Evolutionary conservation across 2,329 filamentous ascomycete species (phyloP).

Genomic region (Aureobasidium zeae): DNA sequence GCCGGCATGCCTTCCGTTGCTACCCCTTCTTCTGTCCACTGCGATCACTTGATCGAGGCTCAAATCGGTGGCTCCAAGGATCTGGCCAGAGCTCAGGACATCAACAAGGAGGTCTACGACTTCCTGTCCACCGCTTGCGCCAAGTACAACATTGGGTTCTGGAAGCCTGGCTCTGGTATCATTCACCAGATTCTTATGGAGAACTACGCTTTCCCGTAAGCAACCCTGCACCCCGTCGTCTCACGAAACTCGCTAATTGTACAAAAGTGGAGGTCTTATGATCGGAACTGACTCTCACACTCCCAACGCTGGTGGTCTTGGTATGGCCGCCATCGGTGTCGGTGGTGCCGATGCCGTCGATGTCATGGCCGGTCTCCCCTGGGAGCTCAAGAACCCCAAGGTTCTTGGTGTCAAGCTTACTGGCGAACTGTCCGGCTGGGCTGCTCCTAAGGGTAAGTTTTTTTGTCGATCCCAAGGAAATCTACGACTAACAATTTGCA

Average conservation of each 20-base stretch:
- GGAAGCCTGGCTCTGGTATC: conserved; percentile 96
- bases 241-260: too few relatives aligned
- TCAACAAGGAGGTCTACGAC: conserved; percentile 99
- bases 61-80: conserved; percentile 90
- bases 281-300: conserved; percentile 98
- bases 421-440: conserved; percentile 82
- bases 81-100: conserved; percentile 77
- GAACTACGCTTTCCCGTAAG: conserved; percentile 99
- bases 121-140: conserved; percentile 89
- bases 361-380: conserved; percentile 93
- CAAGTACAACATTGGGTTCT: conserved; percentile 99
- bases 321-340: conserved; percentile 90
- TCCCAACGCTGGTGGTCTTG: conserved; percentile 91
- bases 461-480: background rate
- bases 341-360: conserved; percentile 98
- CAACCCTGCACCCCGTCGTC: too few relatives aligned
- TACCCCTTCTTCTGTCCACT: conserved; percentile 93
- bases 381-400: conserved; percentile 98
- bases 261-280: conserved; percentile 87
- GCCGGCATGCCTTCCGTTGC: conserved; percentile 92
- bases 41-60: conserved; percentile 98
- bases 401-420: conserved; percentile 94
- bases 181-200: conserved; percentile 98
- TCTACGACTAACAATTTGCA: conserved; percentile 35
- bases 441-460: conserved; percentile 72